These are phyloP conservation scores for Pseudocercospora fuligena DNA, from an alignment of 2,329 filamentous ascomycete genomes.

Conservation along the genomic window DNA sequence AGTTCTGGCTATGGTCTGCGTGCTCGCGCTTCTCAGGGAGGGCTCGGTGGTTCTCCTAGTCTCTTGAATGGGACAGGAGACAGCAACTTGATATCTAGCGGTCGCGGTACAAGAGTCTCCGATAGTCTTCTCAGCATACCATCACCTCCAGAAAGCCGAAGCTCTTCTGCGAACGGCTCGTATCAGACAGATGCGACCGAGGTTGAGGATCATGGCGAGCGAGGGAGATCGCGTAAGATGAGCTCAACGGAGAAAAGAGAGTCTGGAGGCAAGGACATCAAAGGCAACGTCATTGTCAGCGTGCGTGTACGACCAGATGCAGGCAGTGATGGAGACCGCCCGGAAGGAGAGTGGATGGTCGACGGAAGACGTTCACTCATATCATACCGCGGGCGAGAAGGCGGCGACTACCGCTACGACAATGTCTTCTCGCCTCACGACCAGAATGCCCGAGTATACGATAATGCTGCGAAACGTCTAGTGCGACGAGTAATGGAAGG, in stretches of 20 bases:
- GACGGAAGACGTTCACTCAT: constrained; percentile 83
- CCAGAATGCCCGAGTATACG: constrained; percentile 93
- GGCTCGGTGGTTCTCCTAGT: constrained; percentile 63
- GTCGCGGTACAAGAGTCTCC: constrained; percentile 67
- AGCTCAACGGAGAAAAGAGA: constrained; percentile 38
- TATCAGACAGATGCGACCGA: constrained; percentile 90
- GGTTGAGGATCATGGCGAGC: constrained; percentile 60
- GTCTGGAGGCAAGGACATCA: constrained; percentile 66
- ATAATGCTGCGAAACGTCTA: constrained; percentile 88
- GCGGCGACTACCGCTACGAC: constrained; percentile 92
- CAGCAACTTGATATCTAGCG: constrained; percentile 70
- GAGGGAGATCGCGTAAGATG: constrained; percentile 51
- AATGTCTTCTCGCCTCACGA: constrained; percentile 96
- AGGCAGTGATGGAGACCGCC: constrained; percentile 62
- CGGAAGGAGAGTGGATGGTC: constrained; percentile 88
- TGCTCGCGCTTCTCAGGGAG: constrained; percentile 46
- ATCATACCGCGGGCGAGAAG: constrained; percentile 83
- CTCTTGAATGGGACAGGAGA: constrained; percentile 80
- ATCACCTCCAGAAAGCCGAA: constrained; percentile 85
- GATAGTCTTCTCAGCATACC: constrained; percentile 77
- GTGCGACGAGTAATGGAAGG: constrained; percentile 98
- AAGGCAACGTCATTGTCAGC: constrained; percentile 95
- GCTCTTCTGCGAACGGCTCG: constrained; percentile 89
- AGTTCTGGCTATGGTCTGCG: constrained; percentile 52
- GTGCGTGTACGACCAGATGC: constrained; percentile 89